Base-by-base conservation (phyloP, 2,329 filamentous ascomycete species). In the Xylaria sp. region DNA sequence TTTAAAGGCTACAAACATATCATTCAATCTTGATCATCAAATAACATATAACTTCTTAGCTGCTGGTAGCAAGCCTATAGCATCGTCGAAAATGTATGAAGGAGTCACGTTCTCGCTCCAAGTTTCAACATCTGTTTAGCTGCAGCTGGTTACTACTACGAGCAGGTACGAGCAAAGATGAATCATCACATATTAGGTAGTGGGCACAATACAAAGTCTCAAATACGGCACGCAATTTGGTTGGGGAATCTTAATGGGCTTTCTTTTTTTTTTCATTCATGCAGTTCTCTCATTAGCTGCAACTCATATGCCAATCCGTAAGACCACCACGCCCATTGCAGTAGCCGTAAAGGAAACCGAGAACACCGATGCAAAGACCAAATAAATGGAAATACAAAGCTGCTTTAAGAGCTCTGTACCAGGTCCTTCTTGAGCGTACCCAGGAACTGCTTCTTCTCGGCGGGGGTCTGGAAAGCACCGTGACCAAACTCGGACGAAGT, bases 401-500 rank as follows among this genome's bases (percentile, higher is more conserved):
- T 69, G 69, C 67, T 72, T 79, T 83, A 84, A 73, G 81, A 80
- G 80, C 76, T 86, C 85, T 77, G 84, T 75, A 81, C 84, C 71
- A 89, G 83, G 79, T 99, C 96, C 94, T 98, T 99, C 94, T 99
- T 99, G 93, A 99, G 94, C 69, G 94, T 97, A 88, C 96, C 96
- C 86, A 97, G 85, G 90, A 94, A 96, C 84, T 94, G 91, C 88
- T 92, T 93, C 94, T 99, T 99, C 92, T 99, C 96, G 82, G 93
- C 92, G 77, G 92, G 88, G 75, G 96, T 99, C 90, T 99, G 96
- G 94, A 97, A 99, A 81, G 94, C 95, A 91, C 96, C 96, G 89
- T 99, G 96, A 86, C 96, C 96, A 86, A 99, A 99, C 90, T 99
- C 97, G 88, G 94, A 98, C 73, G 94, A 98, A 80, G 96, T 99